Evolutionary conservation across 352 stramenopile species (phyloP), one percentile per base, ranked within the genome.

Genomic region (Pythium brassicae): DNA sequence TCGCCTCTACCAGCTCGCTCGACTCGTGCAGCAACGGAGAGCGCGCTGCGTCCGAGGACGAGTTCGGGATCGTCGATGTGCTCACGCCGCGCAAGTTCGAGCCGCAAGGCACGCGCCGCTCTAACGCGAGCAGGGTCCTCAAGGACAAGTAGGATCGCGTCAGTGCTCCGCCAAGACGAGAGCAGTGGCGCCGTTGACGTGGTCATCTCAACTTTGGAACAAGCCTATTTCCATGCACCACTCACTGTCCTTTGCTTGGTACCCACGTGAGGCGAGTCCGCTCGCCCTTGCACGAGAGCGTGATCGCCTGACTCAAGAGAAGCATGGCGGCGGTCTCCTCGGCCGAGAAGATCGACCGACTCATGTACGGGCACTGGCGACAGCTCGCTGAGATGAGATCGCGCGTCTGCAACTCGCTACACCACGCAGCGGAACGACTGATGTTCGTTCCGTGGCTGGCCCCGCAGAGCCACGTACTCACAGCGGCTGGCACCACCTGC

Each of bases 331-430:
- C 62, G 10, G 67, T 66, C 12, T 66, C 74, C 19, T 63, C 69
- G n/a, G 44, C 65, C 12, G 72, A 83, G 23, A 77, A 65, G 60
- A 62, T 87, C 25, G 69, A 87, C 22, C 52, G 76, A 32, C 65
- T 87, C 59, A 80, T 86, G 77, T 86, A 77, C 61, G n/a, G n/a
- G n/a, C n/a, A n/a, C n/a, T n/a, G n/a, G n/a, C n/a, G n/a, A n/a
- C n/a, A n/a, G n/a, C n/a, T n/a, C n/a, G n/a, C n/a, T n/a, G n/a
- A n/a, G n/a, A n/a, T n/a, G n/a, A n/a, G n/a, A n/a, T n/a, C n/a
- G 44, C 32, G 59, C 35, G 14, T 10, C 22, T 48, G 34, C 1
- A 15, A 26, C n/a, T n/a, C n/a, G n/a, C n/a, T n/a, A n/a, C n/a
- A n/a, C n/a, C n/a, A n/a, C n/a, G n/a, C n/a, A n/a, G n/a, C n/a